These are phyloP conservation scores for Asterochloris erici DNA, from an alignment of 139 green algal genomes.

Conservation along the genomic window DNA sequence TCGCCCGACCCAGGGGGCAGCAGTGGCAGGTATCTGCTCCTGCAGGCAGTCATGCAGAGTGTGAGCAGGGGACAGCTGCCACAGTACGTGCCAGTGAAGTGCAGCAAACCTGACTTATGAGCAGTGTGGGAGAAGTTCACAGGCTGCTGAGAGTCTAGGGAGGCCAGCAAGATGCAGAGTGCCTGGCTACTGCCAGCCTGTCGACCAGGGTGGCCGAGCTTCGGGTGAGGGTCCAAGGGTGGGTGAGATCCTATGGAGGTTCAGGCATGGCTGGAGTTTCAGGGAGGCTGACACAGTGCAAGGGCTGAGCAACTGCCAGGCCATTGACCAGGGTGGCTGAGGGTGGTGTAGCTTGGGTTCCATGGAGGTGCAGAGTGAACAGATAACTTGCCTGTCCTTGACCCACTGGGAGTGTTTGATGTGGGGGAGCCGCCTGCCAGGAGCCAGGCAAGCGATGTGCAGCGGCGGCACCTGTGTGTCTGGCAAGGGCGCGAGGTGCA, in stretches of 20 bases:
- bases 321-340: background rate
- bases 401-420: constrained; percentile 18
- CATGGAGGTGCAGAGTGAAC: too few species aligned
- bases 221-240: background rate
- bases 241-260: background rate
- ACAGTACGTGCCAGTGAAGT: background rate
- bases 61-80: background rate
- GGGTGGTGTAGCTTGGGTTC: background rate
- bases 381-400: background rate
- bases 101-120: background rate
- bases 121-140: background rate
- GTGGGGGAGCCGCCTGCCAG: background rate
- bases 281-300: background rate
- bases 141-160: background rate
- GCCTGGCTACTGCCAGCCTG: background rate
- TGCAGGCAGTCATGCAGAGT: background rate
- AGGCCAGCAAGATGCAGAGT: background rate
- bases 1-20: constrained; percentile 11
- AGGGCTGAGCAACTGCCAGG: background rate
- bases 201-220: background rate
- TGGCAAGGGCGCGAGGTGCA: background rate
- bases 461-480: background rate
- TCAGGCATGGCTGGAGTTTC: background rate
- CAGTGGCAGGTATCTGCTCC: background rate
- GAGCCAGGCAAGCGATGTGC: constrained; percentile 7